Evolutionary conservation across 805 yeast species (phyloP).

Genomic region (Metschnikowia noctiluminum): DNA sequence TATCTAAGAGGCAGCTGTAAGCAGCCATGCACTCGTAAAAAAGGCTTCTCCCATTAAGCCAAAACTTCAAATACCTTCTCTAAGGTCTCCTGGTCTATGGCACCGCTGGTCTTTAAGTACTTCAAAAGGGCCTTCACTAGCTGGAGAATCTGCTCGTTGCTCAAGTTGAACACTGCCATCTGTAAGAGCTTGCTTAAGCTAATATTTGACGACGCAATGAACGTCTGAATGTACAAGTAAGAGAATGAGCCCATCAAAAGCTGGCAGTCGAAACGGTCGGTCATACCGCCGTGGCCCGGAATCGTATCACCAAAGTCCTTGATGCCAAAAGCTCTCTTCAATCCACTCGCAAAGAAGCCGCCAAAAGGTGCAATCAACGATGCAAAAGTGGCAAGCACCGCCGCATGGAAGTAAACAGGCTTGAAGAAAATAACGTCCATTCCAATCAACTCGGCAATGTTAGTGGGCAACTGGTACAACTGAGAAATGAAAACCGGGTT

Average conservation of each 20-base stretch:
- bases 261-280: slow-evolving; percentile 97
- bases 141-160: slow-evolving; percentile 60
- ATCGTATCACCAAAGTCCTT: slow-evolving; percentile 98
- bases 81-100: slow-evolving; percentile 28
- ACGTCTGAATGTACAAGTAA: slow-evolving; percentile 89
- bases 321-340: slow-evolving; percentile 92
- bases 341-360: slow-evolving; percentile 96
- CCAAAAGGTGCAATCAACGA: slow-evolving; percentile 98
- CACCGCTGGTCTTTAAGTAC: slow-evolving; percentile 42
- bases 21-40: too few species aligned
- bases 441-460: slow-evolving; percentile 49
- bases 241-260: slow-evolving; percentile 96
- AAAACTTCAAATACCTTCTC: slow-evolving; percentile 29
- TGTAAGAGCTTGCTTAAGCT: slow-evolving; percentile 76
- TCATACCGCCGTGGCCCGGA: slow-evolving; percentile 98
- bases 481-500: slow-evolving; percentile 89
- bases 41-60: slow-evolving; percentile 13
- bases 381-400: slow-evolving; percentile 87
- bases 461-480: slow-evolving; percentile 69
- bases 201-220: slow-evolving; percentile 68
- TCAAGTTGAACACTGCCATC: slow-evolving; percentile 66
- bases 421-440: slow-evolving; percentile 56
- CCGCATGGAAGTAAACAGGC: slow-evolving; percentile 88
- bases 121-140: slow-evolving; percentile 57
- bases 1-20: background rate